These are phyloP conservation scores for Pseudocercospora cruenta DNA, from an alignment of 2,329 filamentous ascomycete species.

Conservation along the genomic window DNA sequence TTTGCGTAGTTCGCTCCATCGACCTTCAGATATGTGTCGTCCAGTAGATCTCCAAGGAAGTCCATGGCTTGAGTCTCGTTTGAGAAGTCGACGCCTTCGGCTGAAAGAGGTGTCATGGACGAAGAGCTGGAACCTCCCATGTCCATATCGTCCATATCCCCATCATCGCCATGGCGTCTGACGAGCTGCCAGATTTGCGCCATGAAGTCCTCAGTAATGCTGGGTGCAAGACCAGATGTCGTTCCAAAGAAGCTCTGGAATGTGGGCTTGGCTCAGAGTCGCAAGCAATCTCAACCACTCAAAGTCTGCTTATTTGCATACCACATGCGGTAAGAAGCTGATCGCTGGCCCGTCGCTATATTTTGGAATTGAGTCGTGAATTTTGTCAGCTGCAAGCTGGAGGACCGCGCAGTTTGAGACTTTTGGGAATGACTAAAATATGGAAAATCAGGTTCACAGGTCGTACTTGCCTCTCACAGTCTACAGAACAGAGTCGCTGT, in stretches of 20 bases:
- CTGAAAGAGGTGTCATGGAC: conserved; percentile 33
- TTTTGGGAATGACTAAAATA: too few species aligned
- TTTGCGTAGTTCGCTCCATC: conserved; percentile 43
- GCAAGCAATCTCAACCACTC: not conserved
- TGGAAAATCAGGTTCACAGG: not conserved
- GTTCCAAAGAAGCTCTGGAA: not conserved
- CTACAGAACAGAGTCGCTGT: not conserved
- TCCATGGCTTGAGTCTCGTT: conserved; percentile 42
- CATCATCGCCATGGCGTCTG: conserved; percentile 14
- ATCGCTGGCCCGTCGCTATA: not conserved
- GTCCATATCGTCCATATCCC: conserved; percentile 22
- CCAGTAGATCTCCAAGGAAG: conserved; percentile 42
- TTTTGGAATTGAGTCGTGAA: not conserved
- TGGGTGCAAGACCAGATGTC: not conserved
- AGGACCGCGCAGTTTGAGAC: not conserved
- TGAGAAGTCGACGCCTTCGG: conserved; percentile 43
- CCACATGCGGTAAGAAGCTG: not conserved
- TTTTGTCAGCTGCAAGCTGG: not conserved
- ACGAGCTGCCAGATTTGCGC: conserved; percentile 1
- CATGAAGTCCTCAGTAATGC: not conserved
- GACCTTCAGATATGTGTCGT: conserved; percentile 42
- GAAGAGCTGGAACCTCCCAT: conserved; percentile 25
- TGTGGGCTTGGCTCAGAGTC: not conserved
- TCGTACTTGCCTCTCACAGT: not conserved
- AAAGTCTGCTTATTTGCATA: not conserved